Conservation (phyloP, 306 rosid species). For the Sophora flavescens region DNA sequence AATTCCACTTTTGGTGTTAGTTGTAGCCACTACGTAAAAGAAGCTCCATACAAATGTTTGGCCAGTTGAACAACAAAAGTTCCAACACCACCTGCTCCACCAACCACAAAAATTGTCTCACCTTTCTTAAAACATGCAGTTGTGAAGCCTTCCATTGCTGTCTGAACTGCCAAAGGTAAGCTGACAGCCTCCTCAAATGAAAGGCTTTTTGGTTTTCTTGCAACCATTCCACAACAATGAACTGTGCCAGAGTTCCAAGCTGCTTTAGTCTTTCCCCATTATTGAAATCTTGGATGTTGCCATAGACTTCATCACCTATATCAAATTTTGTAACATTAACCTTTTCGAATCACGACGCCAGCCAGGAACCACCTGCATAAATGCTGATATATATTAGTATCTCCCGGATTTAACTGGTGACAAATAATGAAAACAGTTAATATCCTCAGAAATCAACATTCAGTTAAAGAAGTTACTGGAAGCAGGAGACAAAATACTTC, state of each 20-base stretch:
- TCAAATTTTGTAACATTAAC: conserved; percentile 45
- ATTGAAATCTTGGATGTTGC: conserved; percentile 61
- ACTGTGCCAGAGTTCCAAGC: conserved; percentile 58
- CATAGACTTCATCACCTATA: conserved; percentile 55
- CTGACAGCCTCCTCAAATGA: conserved; percentile 65
- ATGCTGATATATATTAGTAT: not conserved
- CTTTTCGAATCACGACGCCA: conserved; percentile 49
- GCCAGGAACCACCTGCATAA: conserved; percentile 59
- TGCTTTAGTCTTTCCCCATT: conserved; percentile 43
- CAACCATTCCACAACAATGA: conserved; percentile 54
- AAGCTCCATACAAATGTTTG: conserved; percentile 52
- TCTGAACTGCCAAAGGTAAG: conserved; percentile 59
- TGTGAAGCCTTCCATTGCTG: conserved; percentile 57
- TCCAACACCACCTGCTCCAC: conserved; percentile 67
- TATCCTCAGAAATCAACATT: not conserved
- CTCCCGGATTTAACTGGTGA: not conserved
- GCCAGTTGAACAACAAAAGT: conserved; percentile 55
- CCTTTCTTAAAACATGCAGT: conserved; percentile 45
- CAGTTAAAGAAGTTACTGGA: not conserved
- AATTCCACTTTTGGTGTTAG: conserved; percentile 55
- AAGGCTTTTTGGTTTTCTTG: conserved; percentile 45
- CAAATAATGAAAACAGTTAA: not conserved
- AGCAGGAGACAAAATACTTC: not conserved
- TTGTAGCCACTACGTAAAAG: conserved; percentile 52
- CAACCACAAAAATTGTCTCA: conserved; percentile 51